Conservation (phyloP, 225 moss, liverwort and hornwort species). For the Physcomitrellopsis africana region DNA sequence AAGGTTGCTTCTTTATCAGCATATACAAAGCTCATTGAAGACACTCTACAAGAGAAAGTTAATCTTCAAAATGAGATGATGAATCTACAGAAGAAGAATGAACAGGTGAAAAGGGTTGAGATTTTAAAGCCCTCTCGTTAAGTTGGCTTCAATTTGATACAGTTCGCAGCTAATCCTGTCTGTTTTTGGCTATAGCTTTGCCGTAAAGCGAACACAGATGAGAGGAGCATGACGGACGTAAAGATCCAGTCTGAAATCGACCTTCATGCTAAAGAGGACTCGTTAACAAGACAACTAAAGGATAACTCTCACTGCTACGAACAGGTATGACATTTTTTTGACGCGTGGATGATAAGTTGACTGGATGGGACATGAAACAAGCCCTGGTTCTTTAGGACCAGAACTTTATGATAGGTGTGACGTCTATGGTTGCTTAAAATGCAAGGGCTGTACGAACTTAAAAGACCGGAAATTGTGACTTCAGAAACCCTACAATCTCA, state of each 20-base stretch:
- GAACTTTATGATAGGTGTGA: no score
- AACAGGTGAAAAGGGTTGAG: slow-evolving; percentile 7
- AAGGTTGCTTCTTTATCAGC: slow-evolving; percentile 20
- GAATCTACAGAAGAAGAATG: slow-evolving; percentile 2
- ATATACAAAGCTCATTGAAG: slow-evolving; percentile 5
- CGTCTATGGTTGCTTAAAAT: no score
- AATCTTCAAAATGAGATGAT: slow-evolving; percentile 5
- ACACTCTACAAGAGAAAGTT: not conserved
- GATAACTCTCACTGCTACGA: slow-evolving; percentile 12
- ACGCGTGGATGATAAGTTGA: no score
- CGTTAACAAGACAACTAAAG: slow-evolving; percentile 1
- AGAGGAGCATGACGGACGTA: slow-evolving; percentile 3
- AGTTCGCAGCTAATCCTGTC: not conserved
- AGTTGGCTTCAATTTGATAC: not conserved
- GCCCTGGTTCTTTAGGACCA: no score
- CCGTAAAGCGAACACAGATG: not conserved
- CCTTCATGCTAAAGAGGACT: not conserved
- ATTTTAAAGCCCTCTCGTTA: not conserved
- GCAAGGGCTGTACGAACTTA: no score
- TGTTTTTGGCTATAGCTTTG: not conserved
- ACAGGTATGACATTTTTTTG: not conserved
- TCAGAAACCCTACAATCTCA: no score
- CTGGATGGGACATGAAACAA: no score
- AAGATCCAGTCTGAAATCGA: not conserved
- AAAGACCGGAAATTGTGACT: no score